Conservation (phyloP, 345 rosid species). For the Euphorbia tirucalli region DNA sequence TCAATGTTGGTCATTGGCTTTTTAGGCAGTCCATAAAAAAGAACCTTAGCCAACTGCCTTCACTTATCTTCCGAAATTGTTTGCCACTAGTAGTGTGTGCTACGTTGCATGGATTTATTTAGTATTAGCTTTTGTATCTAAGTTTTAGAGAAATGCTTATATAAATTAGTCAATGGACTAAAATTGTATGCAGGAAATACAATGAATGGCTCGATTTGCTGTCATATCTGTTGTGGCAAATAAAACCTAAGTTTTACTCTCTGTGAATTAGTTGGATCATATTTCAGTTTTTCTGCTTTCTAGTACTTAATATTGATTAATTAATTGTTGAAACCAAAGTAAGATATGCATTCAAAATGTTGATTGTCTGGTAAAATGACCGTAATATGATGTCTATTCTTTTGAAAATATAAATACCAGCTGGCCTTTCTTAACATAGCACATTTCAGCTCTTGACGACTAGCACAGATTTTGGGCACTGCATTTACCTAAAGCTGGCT, state of each 20-base stretch:
- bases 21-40: neutral
- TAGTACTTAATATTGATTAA: neutral
- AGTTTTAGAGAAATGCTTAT: too few species aligned
- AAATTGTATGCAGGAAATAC: neutral
- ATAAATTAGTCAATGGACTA: neutral
- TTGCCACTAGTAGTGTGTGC: too few species aligned
- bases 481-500: neutral
- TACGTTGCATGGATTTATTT: too few species aligned
- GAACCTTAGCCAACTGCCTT: neutral
- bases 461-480: neutral
- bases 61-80: too few species aligned
- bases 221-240: neutral
- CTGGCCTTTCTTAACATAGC: neutral
- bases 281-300: neutral
- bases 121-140: too few species aligned
- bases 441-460: neutral
- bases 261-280: neutral
- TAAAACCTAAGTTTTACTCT: neutral
- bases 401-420: neutral
- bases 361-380: neutral
- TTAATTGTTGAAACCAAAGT: neutral
- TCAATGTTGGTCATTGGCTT: neutral
- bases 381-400: too few species aligned
- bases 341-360: neutral
- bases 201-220: neutral